phyloP scores from a whole-genome alignment of 1,139 yeast genomes.

The Taphrina flavorubra region DNA sequence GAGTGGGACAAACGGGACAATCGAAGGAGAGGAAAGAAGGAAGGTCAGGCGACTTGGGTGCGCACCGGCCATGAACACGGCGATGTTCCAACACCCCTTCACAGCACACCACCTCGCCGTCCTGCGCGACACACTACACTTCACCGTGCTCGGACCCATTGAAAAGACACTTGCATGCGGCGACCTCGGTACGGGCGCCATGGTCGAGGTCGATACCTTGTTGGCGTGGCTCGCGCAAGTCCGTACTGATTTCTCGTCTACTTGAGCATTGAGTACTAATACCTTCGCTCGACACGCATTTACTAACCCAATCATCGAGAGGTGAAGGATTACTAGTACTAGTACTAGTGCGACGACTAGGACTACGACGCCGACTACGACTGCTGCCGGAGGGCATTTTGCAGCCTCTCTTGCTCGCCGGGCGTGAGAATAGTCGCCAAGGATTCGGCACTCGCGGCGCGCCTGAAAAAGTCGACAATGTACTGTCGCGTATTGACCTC shows the following conservation, averaged over 20 bases:
- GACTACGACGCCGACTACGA: too few species aligned
- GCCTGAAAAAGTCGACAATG: slow-evolving; percentile 50
- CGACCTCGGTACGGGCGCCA: slow-evolving; percentile 96
- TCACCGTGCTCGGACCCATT: slow-evolving; percentile 85
- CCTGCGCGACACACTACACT: slow-evolving; percentile 66
- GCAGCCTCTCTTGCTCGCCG: slow-evolving; percentile 23
- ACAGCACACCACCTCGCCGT: slow-evolving; percentile 79
- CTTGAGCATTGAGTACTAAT: neutral
- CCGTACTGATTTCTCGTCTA: neutral
- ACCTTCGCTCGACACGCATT: too few species aligned
- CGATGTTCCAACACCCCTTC: slow-evolving; percentile 92
- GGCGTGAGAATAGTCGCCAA: slow-evolving; percentile 9
- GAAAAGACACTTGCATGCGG: slow-evolving; percentile 95
- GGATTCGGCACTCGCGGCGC: neutral
- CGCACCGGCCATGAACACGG: slow-evolving; percentile 98
- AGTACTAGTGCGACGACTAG: neutral
- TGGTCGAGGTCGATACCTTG: slow-evolving; percentile 67
- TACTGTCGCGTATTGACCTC: slow-evolving; percentile 27
- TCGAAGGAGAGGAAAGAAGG: too few species aligned
- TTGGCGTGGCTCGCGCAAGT: slow-evolving; percentile 8
- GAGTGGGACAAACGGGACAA: neutral
- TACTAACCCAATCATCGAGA: too few species aligned
- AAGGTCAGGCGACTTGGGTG: neutral
- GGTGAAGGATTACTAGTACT: too few species aligned
- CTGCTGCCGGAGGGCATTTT: neutral